Conservation (phyloP, 306 rosid species). For the Lupinus albus region DNA sequence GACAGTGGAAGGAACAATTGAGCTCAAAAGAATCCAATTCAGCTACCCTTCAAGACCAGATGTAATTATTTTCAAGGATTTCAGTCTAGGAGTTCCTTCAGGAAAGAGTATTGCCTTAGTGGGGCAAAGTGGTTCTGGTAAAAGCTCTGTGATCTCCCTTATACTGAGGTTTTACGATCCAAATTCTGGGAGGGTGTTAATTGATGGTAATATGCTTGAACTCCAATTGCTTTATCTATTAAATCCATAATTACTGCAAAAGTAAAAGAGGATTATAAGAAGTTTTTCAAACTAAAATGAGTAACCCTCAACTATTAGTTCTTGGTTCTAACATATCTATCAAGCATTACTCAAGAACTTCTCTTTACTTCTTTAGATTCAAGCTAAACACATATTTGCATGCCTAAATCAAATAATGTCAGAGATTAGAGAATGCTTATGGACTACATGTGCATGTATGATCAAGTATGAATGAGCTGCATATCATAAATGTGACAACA, state of each 20-base stretch:
- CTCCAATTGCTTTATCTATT: conserved; percentile 6
- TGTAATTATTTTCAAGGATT: conserved; percentile 77
- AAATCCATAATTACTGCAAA: not conserved
- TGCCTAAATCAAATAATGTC: not conserved
- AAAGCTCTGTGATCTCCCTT: conserved; percentile 90
- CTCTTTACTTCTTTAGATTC: not conserved
- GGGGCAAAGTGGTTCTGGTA: conserved; percentile 99
- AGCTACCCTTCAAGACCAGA: conserved; percentile 93
- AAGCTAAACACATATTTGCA: conserved; percentile 1
- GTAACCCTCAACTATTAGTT: not conserved
- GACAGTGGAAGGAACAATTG: conserved; percentile 81
- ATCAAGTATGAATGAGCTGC: conserved; percentile 1
- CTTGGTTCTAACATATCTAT: not conserved
- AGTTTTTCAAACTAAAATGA: conserved; percentile 10
- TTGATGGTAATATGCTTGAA: conserved; percentile 70
- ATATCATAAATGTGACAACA: not conserved
- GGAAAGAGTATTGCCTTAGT: conserved; percentile 84
- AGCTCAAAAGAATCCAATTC: conserved; percentile 72
- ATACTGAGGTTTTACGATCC: conserved; percentile 93
- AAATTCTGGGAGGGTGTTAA: conserved; percentile 70
- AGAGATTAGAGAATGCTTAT: not conserved
- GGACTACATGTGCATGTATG: conserved; percentile 8
- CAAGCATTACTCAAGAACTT: no score
- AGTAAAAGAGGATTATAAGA: not conserved
- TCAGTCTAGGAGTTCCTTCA: conserved; percentile 69